Conservation (phyloP, 345 rosid species). For the Eucalyptus tenuipes region DNA sequence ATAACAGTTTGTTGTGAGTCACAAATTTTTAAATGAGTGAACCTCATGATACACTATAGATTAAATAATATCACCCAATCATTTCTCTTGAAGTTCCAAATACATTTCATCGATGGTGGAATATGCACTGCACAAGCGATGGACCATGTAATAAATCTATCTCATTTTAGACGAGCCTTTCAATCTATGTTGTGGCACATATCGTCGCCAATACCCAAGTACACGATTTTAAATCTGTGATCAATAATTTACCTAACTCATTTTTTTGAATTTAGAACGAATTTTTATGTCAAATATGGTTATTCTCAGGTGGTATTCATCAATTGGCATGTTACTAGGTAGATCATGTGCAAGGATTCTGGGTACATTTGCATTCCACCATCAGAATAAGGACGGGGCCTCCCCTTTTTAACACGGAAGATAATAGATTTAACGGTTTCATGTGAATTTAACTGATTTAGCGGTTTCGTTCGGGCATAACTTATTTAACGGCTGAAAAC, state of each 20-base stretch:
- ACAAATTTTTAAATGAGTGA: too few relatives aligned
- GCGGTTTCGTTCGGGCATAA: not conserved
- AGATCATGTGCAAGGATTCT: not conserved
- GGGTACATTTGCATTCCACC: not conserved
- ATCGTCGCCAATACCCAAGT: rapidly evolving
- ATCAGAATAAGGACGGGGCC: not conserved
- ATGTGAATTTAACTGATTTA: not conserved
- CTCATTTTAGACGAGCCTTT: not conserved
- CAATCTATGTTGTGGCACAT: not conserved
- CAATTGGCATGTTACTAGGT: not conserved
- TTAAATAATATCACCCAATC: too few relatives aligned
- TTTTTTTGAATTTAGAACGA: not conserved
- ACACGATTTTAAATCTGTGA: rapidly evolving
- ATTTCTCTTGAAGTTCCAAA: not conserved
- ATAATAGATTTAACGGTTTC: not conserved
- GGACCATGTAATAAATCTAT: not conserved
- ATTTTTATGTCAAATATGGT: not conserved
- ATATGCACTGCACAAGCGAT: not conserved
- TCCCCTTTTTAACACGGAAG: not conserved
- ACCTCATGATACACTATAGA: too few relatives aligned
- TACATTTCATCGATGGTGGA: not conserved
- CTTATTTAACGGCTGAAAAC: not conserved
- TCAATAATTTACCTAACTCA: not conserved
- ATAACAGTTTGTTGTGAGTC: too few relatives aligned
- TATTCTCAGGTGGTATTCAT: not conserved